A percentile compares a stretch with the other conserved stretches of the same genome.
Evolutionary conservation across 805 yeast species (phyloP).

Genomic region (Starmerella bombicola): DNA sequence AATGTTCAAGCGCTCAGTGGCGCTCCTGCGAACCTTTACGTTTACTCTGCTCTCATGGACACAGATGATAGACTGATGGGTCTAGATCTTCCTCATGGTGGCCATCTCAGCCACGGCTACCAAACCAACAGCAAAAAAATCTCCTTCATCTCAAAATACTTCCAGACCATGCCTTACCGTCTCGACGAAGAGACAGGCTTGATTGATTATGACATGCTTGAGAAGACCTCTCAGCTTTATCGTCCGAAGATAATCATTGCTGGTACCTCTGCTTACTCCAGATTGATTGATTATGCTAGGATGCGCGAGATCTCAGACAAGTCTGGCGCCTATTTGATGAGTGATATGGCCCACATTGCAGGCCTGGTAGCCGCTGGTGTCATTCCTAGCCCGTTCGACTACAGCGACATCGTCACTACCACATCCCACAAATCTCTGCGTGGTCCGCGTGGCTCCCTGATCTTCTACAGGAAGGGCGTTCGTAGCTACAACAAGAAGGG

Average conservation of each 20-base stretch:
- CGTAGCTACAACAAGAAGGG: constrained; percentile 73
- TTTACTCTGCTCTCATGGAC: constrained; percentile 77
- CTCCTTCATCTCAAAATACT: constrained; percentile 82
- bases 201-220: constrained; percentile 82
- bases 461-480: constrained; percentile 90
- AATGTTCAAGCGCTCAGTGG: constrained; percentile 93
- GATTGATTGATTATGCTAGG: constrained; percentile 78
- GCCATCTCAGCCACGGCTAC: constrained; percentile 94
- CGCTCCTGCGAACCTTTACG: constrained; percentile 91
- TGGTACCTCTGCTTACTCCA: constrained; percentile 92
- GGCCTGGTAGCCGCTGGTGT: constrained; percentile 94
- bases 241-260: constrained; percentile 94
- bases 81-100: constrained; percentile 94
- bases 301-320: constrained; percentile 84
- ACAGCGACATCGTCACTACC: constrained; percentile 93
- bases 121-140: constrained; percentile 84
- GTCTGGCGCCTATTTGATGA: constrained; percentile 83
- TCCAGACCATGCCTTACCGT: constrained; percentile 96
- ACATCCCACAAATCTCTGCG: constrained; percentile 95
- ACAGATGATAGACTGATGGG: constrained; percentile 95
- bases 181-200: constrained; percentile 74
- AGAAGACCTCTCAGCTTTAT: constrained; percentile 67
- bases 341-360: constrained; percentile 96
- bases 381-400: constrained; percentile 81
- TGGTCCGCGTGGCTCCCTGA: constrained; percentile 99